A percentile compares a stretch with the other conserved stretches of the same genome.
Conservation (phyloP, 129 eudicot genomes). For the Helichrysum umbraculigerum region DNA sequence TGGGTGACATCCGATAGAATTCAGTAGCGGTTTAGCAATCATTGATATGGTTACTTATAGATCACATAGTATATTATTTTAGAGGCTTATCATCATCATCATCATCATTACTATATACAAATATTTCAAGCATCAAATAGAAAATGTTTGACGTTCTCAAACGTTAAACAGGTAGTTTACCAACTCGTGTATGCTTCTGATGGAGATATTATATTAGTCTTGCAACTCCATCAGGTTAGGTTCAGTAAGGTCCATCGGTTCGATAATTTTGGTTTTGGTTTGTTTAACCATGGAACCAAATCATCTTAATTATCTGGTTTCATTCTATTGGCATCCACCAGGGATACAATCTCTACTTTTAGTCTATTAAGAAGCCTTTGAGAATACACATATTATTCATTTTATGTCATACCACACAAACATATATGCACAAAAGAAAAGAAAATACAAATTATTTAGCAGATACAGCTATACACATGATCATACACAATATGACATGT, state of each 20-base stretch:
- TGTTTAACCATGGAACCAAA: neutral
- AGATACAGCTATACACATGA: neutral
- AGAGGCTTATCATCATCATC: conserved; percentile 1
- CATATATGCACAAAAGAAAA: neutral
- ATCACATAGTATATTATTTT: conserved; percentile 30
- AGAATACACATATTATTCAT: too few relatives aligned
- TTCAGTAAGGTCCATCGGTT: neutral
- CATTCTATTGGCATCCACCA: neutral
- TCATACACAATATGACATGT: neutral
- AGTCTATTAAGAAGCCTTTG: neutral
- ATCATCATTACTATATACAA: neutral
- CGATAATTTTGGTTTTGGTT: neutral
- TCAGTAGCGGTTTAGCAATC: conserved; percentile 23
- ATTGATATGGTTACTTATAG: conserved; percentile 14
- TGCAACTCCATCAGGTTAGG: neutral
- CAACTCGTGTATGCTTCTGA: neutral
- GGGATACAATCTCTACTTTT: neutral
- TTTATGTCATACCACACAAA: neutral
- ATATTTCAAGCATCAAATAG: conserved; percentile 8
- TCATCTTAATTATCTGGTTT: neutral
- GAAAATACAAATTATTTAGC: neutral
- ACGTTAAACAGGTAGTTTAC: conserved; percentile 24
- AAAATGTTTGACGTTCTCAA: conserved; percentile 17
- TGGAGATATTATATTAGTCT: conserved; percentile 1
- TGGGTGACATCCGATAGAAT: conserved; percentile 26